Evolutionary conservation across 2,329 filamentous ascomycete genomes (phyloP).

Genomic region (Penicillium sp.): DNA sequence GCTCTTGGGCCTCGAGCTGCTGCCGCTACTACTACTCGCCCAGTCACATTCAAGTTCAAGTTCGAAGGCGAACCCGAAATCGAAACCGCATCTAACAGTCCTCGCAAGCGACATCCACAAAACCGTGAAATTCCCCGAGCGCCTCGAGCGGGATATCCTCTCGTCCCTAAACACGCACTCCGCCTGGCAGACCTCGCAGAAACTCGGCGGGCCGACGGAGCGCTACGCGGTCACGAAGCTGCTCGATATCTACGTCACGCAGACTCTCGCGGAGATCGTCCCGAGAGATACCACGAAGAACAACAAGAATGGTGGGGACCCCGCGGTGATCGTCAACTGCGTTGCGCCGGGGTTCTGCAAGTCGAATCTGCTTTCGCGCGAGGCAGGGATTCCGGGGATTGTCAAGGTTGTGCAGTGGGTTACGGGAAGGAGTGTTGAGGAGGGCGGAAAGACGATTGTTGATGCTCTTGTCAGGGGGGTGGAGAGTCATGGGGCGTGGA

Average conservation of each 20-base stretch:
- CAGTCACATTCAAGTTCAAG: no score
- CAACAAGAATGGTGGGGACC: constrained; percentile 19
- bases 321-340: constrained; percentile 26
- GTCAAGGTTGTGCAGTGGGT: constrained; percentile 18
- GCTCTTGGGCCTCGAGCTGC: constrained; percentile 25
- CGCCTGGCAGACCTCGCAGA: constrained; percentile 3
- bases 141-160: constrained; percentile 15
- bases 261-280: constrained; percentile 14
- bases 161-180: constrained; percentile 4
- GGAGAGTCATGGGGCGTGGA: constrained; percentile 20
- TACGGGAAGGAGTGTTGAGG: constrained; percentile 16
- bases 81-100: constrained; percentile 27
- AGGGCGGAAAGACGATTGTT: constrained; percentile 22
- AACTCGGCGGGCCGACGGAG: constrained; percentile 3
- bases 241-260: constrained; percentile 19
- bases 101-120: constrained; percentile 29
- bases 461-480: constrained; percentile 13
- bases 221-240: constrained; percentile 24
- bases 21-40: constrained; percentile 22
- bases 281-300: constrained; percentile 4
- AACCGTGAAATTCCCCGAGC: constrained; percentile 25
- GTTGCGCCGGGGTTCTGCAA: constrained; percentile 33
- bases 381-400: constrained; percentile 17
- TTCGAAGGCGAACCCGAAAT: constrained; percentile 12
- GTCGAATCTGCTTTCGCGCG: constrained; percentile 21